A percentile compares a stretch with the other conserved stretches of the same genome.
phyloP scores from a whole-genome alignment of 2,329 filamentous ascomycete species.

The Epichloe bromicola region DNA sequence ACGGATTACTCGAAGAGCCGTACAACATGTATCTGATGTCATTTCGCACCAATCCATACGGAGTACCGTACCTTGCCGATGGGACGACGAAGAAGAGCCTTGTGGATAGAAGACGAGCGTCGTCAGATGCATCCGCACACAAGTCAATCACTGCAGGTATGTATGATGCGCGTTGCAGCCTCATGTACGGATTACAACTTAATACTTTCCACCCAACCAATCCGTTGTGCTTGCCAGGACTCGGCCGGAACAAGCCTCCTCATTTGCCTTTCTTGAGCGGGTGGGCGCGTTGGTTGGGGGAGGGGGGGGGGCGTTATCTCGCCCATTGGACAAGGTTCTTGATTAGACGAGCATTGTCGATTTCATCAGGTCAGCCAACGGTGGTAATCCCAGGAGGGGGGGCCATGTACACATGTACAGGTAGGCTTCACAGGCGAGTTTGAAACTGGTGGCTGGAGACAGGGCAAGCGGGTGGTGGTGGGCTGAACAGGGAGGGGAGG shows the following conservation, averaged over 20 bases:
- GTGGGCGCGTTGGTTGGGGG: background rate
- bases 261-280: background rate
- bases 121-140: background rate
- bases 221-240: background rate
- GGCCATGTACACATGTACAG: too few species aligned
- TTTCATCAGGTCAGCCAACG: background rate
- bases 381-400: too few species aligned
- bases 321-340: too few species aligned
- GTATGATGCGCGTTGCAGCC: constrained; percentile 1
- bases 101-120: background rate
- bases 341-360: background rate
- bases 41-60: background rate
- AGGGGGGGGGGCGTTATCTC: background rate
- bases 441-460: background rate
- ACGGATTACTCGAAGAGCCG: too few species aligned
- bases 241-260: background rate
- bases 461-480: background rate
- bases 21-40: too few species aligned
- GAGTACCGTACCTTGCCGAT: background rate
- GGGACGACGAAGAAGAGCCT: background rate
- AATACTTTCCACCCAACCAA: background rate
- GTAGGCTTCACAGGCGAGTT: background rate
- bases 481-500: background rate
- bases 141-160: background rate
- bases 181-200: background rate